Evolutionary conservation across 1,139 yeast species (phyloP).

Genomic region (Debaryomyces udenii): DNA sequence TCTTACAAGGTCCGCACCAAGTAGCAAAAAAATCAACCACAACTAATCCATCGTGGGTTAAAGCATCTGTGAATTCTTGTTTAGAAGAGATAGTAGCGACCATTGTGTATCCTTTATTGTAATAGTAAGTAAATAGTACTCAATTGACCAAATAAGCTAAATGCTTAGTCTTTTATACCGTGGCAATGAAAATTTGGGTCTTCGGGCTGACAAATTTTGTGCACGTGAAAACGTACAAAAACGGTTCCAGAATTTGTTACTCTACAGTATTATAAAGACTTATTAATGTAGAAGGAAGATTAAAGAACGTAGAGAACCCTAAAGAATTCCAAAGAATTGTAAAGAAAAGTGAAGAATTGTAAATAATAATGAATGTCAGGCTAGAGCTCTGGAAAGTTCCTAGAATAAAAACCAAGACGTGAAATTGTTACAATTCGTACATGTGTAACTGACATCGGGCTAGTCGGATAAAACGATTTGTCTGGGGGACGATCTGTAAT

Average conservation of each 20-base stretch:
- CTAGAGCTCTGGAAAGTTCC: not conserved
- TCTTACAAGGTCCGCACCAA: conserved; percentile 96
- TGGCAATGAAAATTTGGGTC: not conserved
- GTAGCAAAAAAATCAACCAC: conserved; percentile 87
- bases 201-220: not conserved
- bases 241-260: conserved; percentile 1
- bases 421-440: too few species aligned
- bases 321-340: too few species aligned
- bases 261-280: not conserved
- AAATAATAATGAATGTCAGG: not conserved
- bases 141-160: not conserved
- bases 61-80: conserved; percentile 65
- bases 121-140: not conserved
- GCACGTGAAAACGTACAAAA: not conserved
- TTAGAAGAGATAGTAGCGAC: conserved; percentile 44
- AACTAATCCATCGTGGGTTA: conserved; percentile 58
- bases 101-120: conserved; percentile 32
- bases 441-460: not conserved
- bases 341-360: not conserved
- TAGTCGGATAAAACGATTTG: conserved; percentile 4
- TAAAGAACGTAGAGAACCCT: too few species aligned
- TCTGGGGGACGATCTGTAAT: conserved; percentile 17
- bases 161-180: not conserved
- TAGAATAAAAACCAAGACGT: too few species aligned
- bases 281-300: not conserved